Evolutionary conservation across 106 monocot species (phyloP).

Genomic region (Alisma plantagoaquatica): DNA sequence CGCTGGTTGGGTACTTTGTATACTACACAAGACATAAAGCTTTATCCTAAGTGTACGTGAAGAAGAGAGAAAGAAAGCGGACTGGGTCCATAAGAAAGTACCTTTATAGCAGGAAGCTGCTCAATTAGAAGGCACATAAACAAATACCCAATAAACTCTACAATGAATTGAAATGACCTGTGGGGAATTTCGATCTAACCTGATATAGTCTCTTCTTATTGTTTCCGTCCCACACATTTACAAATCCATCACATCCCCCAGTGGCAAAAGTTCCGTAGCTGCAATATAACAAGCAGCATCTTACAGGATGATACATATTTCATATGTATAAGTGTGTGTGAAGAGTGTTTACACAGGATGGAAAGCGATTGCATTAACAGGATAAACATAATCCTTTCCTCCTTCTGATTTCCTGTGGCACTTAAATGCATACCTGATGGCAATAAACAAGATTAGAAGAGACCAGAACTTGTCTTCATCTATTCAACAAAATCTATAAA

Average conservation of each 20-base stretch:
- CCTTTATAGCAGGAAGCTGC: too few relatives aligned
- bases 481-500: too few relatives aligned
- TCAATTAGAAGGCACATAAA: neutral
- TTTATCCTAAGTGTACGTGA: neutral
- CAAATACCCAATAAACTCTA: neutral
- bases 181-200: constrained; percentile 25
- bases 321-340: too few relatives aligned
- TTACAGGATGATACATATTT: too few relatives aligned
- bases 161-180: too few relatives aligned
- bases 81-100: neutral
- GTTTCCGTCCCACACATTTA: constrained; percentile 98
- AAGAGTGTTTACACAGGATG: constrained; percentile 99
- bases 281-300: constrained; percentile 14
- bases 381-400: constrained; percentile 89
- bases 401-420: constrained; percentile 93
- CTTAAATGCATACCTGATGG: constrained; percentile 96
- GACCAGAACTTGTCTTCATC: too few relatives aligned
- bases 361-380: constrained; percentile 94
- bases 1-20: constrained; percentile 78
- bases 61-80: neutral
- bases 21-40: constrained; percentile 32
- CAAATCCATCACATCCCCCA: constrained; percentile 96
- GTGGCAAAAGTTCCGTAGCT: constrained; percentile 99
- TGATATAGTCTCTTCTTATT: constrained; percentile 97
- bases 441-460: too few relatives aligned